phyloP scores from a whole-genome alignment of 257 asterid genomes.

The Cynanchum wilfordii region DNA sequence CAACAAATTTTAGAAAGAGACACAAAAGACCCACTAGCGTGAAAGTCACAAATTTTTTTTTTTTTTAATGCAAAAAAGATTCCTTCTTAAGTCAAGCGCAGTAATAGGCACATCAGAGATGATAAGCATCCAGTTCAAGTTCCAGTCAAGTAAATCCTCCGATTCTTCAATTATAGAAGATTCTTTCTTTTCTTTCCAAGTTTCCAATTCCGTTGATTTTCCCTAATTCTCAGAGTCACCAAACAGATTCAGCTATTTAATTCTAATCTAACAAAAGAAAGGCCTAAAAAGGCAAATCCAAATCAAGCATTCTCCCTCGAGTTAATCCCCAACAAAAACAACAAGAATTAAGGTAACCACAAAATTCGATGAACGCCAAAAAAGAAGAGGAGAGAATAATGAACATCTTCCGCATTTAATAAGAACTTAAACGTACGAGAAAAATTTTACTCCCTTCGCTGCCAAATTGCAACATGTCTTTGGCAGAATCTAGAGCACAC shows the following conservation, averaged over 20 bases:
- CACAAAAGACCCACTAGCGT: background rate
- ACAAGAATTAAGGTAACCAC: background rate
- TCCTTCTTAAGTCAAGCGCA: background rate
- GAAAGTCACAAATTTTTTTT: background rate
- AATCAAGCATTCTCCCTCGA: no score
- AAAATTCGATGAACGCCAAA: background rate
- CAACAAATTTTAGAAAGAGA: background rate
- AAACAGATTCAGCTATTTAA: no score
- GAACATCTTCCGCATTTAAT: background rate
- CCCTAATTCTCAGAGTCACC: no score
- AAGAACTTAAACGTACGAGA: slow-evolving; percentile 38
- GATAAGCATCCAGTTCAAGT: background rate
- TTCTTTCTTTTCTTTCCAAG: no score
- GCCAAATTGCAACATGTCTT: slow-evolving; percentile 80
- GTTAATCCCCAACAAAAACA: background rate
- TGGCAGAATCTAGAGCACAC: slow-evolving; percentile 64
- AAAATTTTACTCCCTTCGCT: slow-evolving; percentile 88
- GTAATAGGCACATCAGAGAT: background rate
- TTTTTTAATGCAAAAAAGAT: background rate
- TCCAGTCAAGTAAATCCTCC: no score
- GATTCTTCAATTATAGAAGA: no score
- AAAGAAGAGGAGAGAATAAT: background rate
- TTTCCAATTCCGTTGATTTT: no score
- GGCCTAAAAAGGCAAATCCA: no score
- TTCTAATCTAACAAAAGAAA: no score